These are phyloP conservation scores for Candida xyloterini DNA, from an alignment of 805 yeast species.

Conservation along the genomic window DNA sequence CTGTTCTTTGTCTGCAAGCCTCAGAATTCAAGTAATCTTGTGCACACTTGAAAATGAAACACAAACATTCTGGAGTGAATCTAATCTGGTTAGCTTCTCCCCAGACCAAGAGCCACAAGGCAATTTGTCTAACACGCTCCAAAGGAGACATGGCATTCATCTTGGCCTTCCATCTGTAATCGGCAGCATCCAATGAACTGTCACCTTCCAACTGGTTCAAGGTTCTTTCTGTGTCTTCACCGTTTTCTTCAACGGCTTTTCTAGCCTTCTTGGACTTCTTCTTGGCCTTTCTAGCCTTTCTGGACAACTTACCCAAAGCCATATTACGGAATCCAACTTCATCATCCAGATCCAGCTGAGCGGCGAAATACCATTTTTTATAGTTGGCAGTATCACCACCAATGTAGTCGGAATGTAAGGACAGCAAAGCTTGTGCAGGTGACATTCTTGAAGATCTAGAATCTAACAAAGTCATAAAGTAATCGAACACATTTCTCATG, in stretches of 20 bases:
- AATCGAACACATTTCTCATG: constrained; percentile 88
- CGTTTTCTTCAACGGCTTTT: constrained; percentile 63
- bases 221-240: constrained; percentile 57
- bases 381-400: constrained; percentile 87
- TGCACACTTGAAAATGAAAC: constrained; percentile 95
- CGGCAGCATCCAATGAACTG: constrained; percentile 81
- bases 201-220: constrained; percentile 74
- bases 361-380: constrained; percentile 86
- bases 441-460: constrained; percentile 87
- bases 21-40: constrained; percentile 86
- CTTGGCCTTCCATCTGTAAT: constrained; percentile 77
- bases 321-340: constrained; percentile 80
- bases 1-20: constrained; percentile 82
- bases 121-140: constrained; percentile 76
- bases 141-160: constrained; percentile 72
- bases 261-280: constrained; percentile 78
- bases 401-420: constrained; percentile 82
- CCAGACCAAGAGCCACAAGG: constrained; percentile 75
- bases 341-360: constrained; percentile 83
- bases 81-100: constrained; percentile 94
- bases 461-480: constrained; percentile 79
- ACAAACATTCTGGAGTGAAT: constrained; percentile 83
- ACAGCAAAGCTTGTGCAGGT: constrained; percentile 79
- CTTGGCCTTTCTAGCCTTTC: constrained; percentile 77
- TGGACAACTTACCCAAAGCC: constrained; percentile 70